Conservation (phyloP, 2,329 filamentous ascomycete genomes). For the Cladosporium sp. region DNA sequence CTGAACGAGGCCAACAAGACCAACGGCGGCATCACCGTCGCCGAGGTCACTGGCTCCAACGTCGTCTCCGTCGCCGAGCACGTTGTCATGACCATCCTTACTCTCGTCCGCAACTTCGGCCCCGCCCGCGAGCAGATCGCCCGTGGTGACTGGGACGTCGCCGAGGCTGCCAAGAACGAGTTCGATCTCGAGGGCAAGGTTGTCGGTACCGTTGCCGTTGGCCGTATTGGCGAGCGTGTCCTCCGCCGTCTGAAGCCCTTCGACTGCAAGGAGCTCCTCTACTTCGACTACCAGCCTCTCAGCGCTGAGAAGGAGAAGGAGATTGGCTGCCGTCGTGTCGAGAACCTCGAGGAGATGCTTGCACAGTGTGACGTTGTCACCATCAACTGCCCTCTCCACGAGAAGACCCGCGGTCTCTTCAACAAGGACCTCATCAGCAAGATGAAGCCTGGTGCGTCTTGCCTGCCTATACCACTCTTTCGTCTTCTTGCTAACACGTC, state of each 20-base stretch:
- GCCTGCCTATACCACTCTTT: not conserved
- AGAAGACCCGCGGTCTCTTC: constrained; percentile 94
- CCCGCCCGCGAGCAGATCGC: constrained; percentile 93
- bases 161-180: constrained; percentile 95
- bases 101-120: constrained; percentile 96
- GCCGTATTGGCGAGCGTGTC: constrained; percentile 97
- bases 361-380: constrained; percentile 95
- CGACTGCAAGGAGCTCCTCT: constrained; percentile 98
- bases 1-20: constrained; percentile 96
- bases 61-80: constrained; percentile 98
- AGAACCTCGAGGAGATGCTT: constrained; percentile 88
- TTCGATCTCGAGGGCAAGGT: constrained; percentile 97
- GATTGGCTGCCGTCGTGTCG: constrained; percentile 90
- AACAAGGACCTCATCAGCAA: constrained; percentile 98
- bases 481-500: constrained; percentile 18
- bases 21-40: constrained; percentile 95
- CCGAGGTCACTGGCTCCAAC: constrained; percentile 96
- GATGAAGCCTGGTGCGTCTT: constrained; percentile 88
- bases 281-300: constrained; percentile 99
- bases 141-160: constrained; percentile 90
- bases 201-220: constrained; percentile 94
- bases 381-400: constrained; percentile 99
- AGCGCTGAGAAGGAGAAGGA: constrained; percentile 83
- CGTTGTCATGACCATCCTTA: constrained; percentile 97
- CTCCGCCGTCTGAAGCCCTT: constrained; percentile 94